These are phyloP conservation scores for Neophaeococcomyces mojaviensis DNA, from an alignment of 2,329 filamentous ascomycete genomes.

Conservation along the genomic window DNA sequence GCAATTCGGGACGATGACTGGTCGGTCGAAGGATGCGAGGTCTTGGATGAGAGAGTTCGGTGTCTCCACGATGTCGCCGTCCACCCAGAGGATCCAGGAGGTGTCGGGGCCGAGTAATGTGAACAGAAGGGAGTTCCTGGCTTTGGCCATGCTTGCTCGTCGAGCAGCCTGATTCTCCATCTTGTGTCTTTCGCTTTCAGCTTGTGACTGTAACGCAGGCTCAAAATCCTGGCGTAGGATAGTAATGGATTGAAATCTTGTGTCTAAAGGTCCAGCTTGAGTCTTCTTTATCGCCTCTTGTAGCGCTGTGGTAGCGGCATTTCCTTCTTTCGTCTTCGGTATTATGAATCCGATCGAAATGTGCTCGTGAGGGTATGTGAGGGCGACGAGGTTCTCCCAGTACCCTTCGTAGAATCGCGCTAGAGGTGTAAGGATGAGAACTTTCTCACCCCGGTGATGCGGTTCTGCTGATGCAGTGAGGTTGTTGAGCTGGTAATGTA, in stretches of 20 bases:
- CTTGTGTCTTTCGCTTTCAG: conserved; percentile 84
- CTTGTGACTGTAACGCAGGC: conserved; percentile 68
- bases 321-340: conserved; percentile 86
- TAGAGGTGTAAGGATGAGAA: conserved; percentile 88
- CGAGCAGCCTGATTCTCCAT: conserved; percentile 81
- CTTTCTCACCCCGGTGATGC: conserved; percentile 68
- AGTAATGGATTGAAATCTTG: conserved; percentile 85
- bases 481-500: conserved; percentile 92
- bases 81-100: conserved; percentile 95
- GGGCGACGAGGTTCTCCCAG: conserved; percentile 83
- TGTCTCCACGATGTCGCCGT: conserved; percentile 84
- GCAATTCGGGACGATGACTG: conserved; percentile 92
- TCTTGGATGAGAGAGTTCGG: conserved; percentile 83
- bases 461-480: conserved; percentile 75
- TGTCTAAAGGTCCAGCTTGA: conserved; percentile 70
- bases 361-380: conserved; percentile 85
- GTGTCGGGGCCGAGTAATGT: conserved; percentile 85
- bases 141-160: conserved; percentile 83
- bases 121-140: conserved; percentile 89
- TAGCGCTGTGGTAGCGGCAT: conserved; percentile 71
- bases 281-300: conserved; percentile 80
- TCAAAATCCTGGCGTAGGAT: conserved; percentile 96
- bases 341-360: conserved; percentile 95
- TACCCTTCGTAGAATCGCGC: conserved; percentile 89
- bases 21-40: conserved; percentile 75